Conservation (phyloP, 73 alveolate genomes). For the Stentor roeselii region DNA sequence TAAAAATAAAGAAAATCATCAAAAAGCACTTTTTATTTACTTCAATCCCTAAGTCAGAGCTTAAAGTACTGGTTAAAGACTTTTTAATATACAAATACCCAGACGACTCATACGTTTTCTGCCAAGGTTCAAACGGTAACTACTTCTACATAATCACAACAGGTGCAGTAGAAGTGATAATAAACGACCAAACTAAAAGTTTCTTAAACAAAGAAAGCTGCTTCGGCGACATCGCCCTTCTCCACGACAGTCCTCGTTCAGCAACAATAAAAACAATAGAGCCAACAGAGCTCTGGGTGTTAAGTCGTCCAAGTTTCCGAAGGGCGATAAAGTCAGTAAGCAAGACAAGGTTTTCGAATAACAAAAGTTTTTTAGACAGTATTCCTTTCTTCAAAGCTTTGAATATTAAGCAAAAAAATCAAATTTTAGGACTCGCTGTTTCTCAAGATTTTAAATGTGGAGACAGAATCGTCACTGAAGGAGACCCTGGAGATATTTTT, state of each 20-base stretch:
- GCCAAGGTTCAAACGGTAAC: background rate
- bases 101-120: too few relatives aligned
- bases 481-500: constrained; percentile 74
- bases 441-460: constrained; percentile 30
- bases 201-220: constrained; percentile 60
- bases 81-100: too few relatives aligned
- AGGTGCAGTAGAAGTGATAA: background rate
- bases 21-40: too few relatives aligned
- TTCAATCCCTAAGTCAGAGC: too few relatives aligned
- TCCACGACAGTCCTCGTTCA: constrained; percentile 84
- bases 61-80: too few relatives aligned
- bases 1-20: too few relatives aligned
- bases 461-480: constrained; percentile 61
- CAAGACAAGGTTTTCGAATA: constrained; percentile 30
- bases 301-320: constrained; percentile 83
- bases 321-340: constrained; percentile 39
- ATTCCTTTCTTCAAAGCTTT: constrained; percentile 28
- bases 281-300: constrained; percentile 73
- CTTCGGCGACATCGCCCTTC: constrained; percentile 92
- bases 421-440: background rate
- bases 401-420: background rate
- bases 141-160: background rate
- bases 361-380: constrained; percentile 32
- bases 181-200: background rate
- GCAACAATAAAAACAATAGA: constrained; percentile 76